Evolutionary conservation across 228 moss, liverwort and hornwort species (phyloP).

Genomic region (Sphagnum magellanicum): DNA sequence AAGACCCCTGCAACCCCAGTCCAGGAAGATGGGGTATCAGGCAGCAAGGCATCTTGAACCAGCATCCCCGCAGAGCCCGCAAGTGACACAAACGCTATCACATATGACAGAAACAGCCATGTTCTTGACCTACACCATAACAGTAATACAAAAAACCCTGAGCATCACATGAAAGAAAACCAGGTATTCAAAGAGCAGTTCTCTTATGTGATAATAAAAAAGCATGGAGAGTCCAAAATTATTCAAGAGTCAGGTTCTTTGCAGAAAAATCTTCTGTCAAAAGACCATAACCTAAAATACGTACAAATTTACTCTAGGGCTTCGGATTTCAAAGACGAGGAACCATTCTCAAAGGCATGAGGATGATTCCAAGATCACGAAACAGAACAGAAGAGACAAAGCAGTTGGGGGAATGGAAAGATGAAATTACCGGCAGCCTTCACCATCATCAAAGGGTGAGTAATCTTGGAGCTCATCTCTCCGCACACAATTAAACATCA

Average conservation of each 20-base stretch:
- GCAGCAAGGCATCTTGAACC: conserved; percentile 62
- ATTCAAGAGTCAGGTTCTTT: neutral
- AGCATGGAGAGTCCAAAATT: neutral
- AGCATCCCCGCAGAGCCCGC: conserved; percentile 78
- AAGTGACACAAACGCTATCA: conserved; percentile 71
- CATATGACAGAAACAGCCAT: conserved; percentile 89
- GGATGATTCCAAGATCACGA: too few species aligned
- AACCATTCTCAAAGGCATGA: too few species aligned
- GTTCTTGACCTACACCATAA: conserved; percentile 55
- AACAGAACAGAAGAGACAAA: too few species aligned
- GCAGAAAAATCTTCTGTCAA: too few species aligned
- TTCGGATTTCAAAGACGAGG: too few species aligned
- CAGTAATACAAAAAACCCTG: neutral
- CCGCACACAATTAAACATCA: conserved; percentile 87
- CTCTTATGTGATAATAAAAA: neutral
- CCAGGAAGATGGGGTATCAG: conserved; percentile 69
- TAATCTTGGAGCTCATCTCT: conserved; percentile 78
- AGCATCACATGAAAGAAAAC: neutral
- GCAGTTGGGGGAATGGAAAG: neutral
- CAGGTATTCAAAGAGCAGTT: neutral
- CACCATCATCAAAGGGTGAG: conserved; percentile 74
- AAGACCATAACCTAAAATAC: too few species aligned
- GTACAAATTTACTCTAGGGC: too few species aligned
- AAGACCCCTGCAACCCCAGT: conserved; percentile 73
- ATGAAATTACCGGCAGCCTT: conserved; percentile 51